A percentile compares a stretch with the other conserved stretches of the same genome.
phyloP scores from a whole-genome alignment of 2,329 filamentous ascomycete genomes.

The Didymellaceae sp. region DNA sequence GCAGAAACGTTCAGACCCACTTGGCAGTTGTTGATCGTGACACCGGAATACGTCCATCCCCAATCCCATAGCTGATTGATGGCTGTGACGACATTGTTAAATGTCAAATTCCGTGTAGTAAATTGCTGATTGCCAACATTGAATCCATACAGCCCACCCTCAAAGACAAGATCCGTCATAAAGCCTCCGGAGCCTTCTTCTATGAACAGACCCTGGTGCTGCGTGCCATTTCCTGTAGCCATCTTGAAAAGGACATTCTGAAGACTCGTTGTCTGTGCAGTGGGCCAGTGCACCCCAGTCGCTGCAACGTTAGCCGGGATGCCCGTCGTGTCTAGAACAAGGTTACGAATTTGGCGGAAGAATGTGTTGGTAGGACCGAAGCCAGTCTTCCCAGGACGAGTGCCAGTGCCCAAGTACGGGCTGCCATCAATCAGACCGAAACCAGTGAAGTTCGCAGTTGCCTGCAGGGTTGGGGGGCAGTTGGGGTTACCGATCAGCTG shows the following conservation, averaged over 20 bases:
- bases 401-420: slow-evolving; percentile 52
- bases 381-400: slow-evolving; percentile 42
- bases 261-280: slow-evolving; percentile 54
- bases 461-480: slow-evolving; percentile 62
- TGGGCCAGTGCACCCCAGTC: slow-evolving; percentile 56
- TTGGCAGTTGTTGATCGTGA: slow-evolving; percentile 60
- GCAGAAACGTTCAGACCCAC: slow-evolving; percentile 59
- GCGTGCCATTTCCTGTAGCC: slow-evolving; percentile 53
- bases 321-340: slow-evolving; percentile 65
- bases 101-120: slow-evolving; percentile 63
- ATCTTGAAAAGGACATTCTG: slow-evolving; percentile 56
- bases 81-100: slow-evolving; percentile 59
- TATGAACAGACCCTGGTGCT: slow-evolving; percentile 55
- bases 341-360: slow-evolving; percentile 69
- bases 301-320: slow-evolving; percentile 56
- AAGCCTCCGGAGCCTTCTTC: slow-evolving; percentile 55
- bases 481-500: slow-evolving; percentile 65
- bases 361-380: slow-evolving; percentile 66
- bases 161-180: slow-evolving; percentile 54
- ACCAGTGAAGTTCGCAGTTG: slow-evolving; percentile 59
- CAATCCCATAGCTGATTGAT: slow-evolving; percentile 67
- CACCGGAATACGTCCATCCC: slow-evolving; percentile 62
- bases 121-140: slow-evolving; percentile 59
- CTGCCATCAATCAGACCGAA: slow-evolving; percentile 65
- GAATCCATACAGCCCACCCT: slow-evolving; percentile 51